Conservation (phyloP, 495 filamentous ascomycete species). For the Aspergillus leporis region DNA sequence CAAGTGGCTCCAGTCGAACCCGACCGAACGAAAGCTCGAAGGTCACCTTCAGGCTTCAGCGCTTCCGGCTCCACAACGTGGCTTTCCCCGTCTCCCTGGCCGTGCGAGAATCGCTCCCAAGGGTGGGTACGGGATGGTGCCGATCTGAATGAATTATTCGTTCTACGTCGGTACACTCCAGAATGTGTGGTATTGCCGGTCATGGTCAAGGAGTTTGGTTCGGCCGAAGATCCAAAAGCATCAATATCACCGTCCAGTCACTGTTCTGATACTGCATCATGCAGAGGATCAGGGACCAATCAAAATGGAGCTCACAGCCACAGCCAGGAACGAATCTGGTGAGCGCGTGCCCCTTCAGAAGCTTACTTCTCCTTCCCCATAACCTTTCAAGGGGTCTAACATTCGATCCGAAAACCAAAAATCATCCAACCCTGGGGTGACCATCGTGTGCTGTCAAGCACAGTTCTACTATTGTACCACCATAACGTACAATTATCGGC, state of each 20-base stretch:
- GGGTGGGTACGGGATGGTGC: conserved; percentile 32
- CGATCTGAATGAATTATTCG: conserved; percentile 35
- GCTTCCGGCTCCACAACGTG: conserved; percentile 39
- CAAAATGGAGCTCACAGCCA: neutral
- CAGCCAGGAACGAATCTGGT: conserved; percentile 9
- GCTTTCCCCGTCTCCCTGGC: conserved; percentile 32
- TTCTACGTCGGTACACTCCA: neutral
- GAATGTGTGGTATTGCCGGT: neutral
- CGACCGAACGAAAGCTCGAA: conserved; percentile 34
- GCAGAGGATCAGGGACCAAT: neutral
- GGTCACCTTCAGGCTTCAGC: conserved; percentile 28
- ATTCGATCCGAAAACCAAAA: neutral
- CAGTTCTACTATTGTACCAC: neutral
- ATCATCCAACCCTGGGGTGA: neutral
- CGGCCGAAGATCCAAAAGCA: neutral
- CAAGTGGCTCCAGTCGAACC: conserved; percentile 27
- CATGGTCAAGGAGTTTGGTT: neutral
- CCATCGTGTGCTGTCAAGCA: neutral
- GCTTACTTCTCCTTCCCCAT: conserved; percentile 12
- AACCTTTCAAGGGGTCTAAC: neutral
- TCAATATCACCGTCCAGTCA: neutral
- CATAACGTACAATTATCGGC: neutral
- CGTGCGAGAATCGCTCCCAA: conserved; percentile 24
- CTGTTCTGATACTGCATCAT: neutral
- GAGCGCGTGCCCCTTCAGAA: conserved; percentile 18